A percentile compares a stretch with the other conserved stretches of the same genome.
phyloP scores from a whole-genome alignment of 2,329 filamentous ascomycete genomes.

The Fusarium nelsonii region DNA sequence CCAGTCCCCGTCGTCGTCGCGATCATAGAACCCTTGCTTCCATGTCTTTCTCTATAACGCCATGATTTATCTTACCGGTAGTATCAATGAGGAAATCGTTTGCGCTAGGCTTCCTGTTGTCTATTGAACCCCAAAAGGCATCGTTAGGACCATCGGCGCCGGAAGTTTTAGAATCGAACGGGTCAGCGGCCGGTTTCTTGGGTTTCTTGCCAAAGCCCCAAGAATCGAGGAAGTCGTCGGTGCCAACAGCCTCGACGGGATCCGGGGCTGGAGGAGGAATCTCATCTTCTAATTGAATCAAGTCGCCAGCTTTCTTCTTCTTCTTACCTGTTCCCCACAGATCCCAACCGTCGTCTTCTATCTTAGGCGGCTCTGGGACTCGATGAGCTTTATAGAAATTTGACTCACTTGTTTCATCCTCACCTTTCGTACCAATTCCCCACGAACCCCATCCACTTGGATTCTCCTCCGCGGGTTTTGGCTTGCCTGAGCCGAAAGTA shows the following conservation, averaged over 20 bases:
- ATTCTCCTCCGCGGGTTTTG: constrained; percentile 41
- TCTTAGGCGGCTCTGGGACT: constrained; percentile 26
- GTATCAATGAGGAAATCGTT: constrained; percentile 60
- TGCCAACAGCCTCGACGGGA: constrained; percentile 51
- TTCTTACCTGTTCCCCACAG: constrained; percentile 52
- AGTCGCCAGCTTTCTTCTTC: constrained; percentile 55
- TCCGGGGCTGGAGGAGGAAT: constrained; percentile 49
- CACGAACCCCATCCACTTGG: constrained; percentile 42
- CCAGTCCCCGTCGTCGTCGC: constrained; percentile 61
- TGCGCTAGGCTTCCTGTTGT: constrained; percentile 60
- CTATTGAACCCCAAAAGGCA: constrained; percentile 54
- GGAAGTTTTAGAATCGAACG: constrained; percentile 55
- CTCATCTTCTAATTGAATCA: constrained; percentile 54
- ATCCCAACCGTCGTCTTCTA: constrained; percentile 45
- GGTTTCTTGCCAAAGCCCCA: constrained; percentile 68
- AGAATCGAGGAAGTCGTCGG: constrained; percentile 67
- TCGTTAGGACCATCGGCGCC: constrained; percentile 60
- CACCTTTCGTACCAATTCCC: constrained; percentile 41
- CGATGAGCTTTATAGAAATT: constrained; percentile 26
- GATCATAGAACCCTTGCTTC: constrained; percentile 58
- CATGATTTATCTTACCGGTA: constrained; percentile 61
- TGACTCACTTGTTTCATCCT: constrained; percentile 43
- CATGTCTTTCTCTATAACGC: constrained; percentile 60
- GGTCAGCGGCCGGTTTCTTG: constrained; percentile 50
- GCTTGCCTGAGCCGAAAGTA: constrained; percentile 41